Conservation (phyloP, 2,329 filamentous ascomycete species). For the Neofusicoccum ribis region DNA sequence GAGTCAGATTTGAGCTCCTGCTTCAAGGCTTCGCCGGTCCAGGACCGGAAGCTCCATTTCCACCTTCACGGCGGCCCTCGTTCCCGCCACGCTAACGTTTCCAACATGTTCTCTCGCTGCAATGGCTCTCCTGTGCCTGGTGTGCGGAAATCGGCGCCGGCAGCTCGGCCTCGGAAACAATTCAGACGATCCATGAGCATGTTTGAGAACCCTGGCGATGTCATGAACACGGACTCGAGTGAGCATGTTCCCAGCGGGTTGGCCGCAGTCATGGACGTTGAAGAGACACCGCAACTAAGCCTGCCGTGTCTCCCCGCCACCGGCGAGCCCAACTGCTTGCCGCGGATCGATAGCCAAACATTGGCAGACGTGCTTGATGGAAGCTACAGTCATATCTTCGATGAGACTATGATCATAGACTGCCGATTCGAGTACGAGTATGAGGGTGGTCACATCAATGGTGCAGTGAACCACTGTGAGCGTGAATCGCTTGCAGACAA, state of each 20-base stretch:
- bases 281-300: slow-evolving; percentile 70
- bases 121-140: slow-evolving; percentile 73
- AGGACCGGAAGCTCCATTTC: slow-evolving; percentile 58
- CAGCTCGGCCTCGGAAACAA: slow-evolving; percentile 74
- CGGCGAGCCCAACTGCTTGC: slow-evolving; percentile 80
- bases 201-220: slow-evolving; percentile 89
- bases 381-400: slow-evolving; percentile 72
- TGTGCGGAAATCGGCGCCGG: slow-evolving; percentile 61
- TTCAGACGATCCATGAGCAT: slow-evolving; percentile 93
- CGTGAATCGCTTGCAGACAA: slow-evolving; percentile 81
- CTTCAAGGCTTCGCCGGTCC: slow-evolving; percentile 77
- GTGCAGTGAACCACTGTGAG: slow-evolving; percentile 94
- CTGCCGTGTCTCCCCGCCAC: slow-evolving; percentile 84
- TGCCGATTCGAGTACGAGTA: slow-evolving; percentile 99
- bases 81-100: slow-evolving; percentile 10
- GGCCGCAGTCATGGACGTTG: slow-evolving; percentile 79
- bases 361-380: slow-evolving; percentile 87
- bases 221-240: slow-evolving; percentile 65
- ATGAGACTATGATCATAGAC: slow-evolving; percentile 85
- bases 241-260: slow-evolving; percentile 65
- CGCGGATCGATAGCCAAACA: slow-evolving; percentile 79
- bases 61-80: slow-evolving; percentile 13
- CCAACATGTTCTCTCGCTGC: slow-evolving; percentile 52
- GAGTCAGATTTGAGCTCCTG: slow-evolving; percentile 69
- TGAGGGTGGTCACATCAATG: slow-evolving; percentile 90